phyloP scores from a whole-genome alignment of 2,329 filamentous ascomycete species.

The Mariannaea elegans region DNA sequence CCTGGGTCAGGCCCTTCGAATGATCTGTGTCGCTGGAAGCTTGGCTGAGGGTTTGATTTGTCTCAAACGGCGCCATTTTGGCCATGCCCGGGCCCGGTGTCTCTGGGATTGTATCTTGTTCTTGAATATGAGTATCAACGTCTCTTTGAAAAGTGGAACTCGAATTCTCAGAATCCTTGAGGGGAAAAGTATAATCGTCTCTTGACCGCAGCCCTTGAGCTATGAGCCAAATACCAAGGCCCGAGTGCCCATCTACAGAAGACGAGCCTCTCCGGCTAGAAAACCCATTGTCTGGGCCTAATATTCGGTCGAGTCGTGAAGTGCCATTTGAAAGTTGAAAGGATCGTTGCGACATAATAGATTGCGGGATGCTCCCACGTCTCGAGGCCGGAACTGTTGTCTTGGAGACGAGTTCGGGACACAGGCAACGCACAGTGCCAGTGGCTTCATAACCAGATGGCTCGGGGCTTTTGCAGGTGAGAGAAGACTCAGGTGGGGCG shows the following conservation, averaged over 20 bases:
- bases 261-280: conserved; percentile 42
- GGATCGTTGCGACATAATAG: conserved; percentile 19
- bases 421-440: conserved; percentile 7
- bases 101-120: background rate
- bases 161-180: conserved; percentile 22
- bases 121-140: background rate
- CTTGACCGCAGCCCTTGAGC: conserved; percentile 44
- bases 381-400: background rate
- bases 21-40: background rate
- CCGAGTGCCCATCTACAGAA: conserved; percentile 45
- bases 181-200: conserved; percentile 34
- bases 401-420: conserved; percentile 6
- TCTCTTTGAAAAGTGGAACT: background rate
- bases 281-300: conserved; percentile 40
- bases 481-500: background rate
- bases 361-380: conserved; percentile 14
- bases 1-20: background rate
- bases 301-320: conserved; percentile 30
- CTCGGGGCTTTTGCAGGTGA: background rate
- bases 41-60: background rate
- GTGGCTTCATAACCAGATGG: conserved; percentile 5
- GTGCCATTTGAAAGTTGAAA: conserved; percentile 31
- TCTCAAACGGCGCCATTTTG: background rate
- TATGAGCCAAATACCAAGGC: conserved; percentile 49
- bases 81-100: background rate